Evolutionary conservation across 257 asterid genomes (phyloP), one percentile per base, ranked within the genome.

Genomic region (Marsdenia floribunda): DNA sequence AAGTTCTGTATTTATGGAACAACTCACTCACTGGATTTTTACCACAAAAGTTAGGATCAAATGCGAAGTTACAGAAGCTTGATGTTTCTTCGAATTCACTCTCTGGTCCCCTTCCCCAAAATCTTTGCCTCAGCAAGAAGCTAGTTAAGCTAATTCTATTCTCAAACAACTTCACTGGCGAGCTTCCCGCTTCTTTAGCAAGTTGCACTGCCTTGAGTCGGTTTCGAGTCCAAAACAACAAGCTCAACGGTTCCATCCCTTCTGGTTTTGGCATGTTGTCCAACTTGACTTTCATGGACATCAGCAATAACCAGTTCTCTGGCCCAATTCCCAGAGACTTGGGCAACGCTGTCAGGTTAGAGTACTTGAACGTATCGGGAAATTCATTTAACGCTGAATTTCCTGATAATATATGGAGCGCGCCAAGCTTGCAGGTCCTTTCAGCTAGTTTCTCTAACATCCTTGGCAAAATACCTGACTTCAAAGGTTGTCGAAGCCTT

Each of bases 51-150:
- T 79, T 95, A 29, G 99, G 99, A 69, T 88, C 91, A 22, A 95
- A 89, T 73, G 82, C 89, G 2, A 85, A 70, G 85, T 63, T 95
- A 42, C 88, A 81, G 60, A 78, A 76, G 69, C 87, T 95, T 4
- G 99, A 95, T 24, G 97, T 92, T 46, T 95, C 99, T 12, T 82
- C 98, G 0, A 92, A 92, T 80, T 80, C 77, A 0, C 82, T 95
- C 12, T 65, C 96, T 6, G 97, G 99, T 69, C 91, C 85, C 6
- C 82, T 95, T 53, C 99, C 99, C 2, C 82, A 88, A 6, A 87
- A 85, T 76, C 91, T 95, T 11, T 95, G 99, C 83, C 81, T 76
- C 38, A 66, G 94, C 65, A 80, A 85, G 38, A 86, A 49, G 19
- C 80, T 95, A 29, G 76, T 71, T 0, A 89, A 86, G 68, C 89